phyloP scores from a whole-genome alignment of 2,329 filamentous ascomycete species.

The Cercospora citrullina region DNA sequence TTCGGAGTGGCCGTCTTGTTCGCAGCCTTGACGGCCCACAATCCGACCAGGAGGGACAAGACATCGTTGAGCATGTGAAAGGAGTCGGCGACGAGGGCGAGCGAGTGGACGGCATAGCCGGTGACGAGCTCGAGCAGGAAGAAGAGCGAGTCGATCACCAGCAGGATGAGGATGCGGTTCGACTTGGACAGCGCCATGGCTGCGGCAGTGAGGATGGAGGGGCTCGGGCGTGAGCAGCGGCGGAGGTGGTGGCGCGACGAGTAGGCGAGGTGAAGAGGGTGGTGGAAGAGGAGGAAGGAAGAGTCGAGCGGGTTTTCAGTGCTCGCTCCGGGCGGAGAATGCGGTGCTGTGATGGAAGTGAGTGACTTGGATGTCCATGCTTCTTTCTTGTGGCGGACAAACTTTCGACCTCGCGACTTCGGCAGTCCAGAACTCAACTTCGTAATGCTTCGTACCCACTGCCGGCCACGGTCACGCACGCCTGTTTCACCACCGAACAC shows the following conservation, averaged over 20 bases:
- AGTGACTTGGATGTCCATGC: neutral
- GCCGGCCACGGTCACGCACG: neutral
- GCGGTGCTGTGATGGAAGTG: neutral
- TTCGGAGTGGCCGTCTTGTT: conserved; percentile 67
- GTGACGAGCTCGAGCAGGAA: conserved; percentile 85
- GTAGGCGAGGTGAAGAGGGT: neutral
- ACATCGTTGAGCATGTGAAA: conserved; percentile 99
- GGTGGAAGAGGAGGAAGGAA: neutral
- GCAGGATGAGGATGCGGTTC: conserved; percentile 86
- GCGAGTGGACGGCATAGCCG: conserved; percentile 83
- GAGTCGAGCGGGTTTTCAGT: neutral
- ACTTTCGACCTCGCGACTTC: neutral
- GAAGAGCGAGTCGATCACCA: conserved; percentile 85
- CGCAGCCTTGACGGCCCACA: conserved; percentile 93
- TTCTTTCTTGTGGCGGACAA: neutral
- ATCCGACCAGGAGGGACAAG: conserved; percentile 83
- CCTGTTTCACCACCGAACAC: neutral
- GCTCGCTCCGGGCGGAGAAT: neutral
- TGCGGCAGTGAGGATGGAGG: conserved; percentile 20
- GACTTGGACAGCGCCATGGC: conserved; percentile 87
- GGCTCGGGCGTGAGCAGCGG: neutral
- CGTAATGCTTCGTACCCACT: neutral
- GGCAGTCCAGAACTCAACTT: neutral
- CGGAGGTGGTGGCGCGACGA: neutral
- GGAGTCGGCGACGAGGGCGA: conserved; percentile 92